Evolutionary conservation across 148 eudicot genomes (phyloP).

Genomic region (Talinum fruticosum): DNA sequence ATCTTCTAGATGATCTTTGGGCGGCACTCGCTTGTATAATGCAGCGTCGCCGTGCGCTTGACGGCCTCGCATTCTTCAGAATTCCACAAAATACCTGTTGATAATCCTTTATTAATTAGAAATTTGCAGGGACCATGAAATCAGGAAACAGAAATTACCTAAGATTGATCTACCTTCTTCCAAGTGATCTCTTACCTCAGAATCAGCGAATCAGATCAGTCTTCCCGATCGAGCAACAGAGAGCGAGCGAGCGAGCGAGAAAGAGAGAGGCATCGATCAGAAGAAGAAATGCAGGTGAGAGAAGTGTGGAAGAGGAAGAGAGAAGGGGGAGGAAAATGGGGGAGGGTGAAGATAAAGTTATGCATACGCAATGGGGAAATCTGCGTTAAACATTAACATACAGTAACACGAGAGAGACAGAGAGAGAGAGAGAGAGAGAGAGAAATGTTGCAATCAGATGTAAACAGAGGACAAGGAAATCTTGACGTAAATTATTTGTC

Average conservation of each 20-base stretch:
- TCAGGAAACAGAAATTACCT: not conserved
- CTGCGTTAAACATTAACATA: not conserved
- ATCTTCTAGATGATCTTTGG: constrained; percentile 50
- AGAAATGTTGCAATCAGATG: not conserved
- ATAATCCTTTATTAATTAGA: not conserved
- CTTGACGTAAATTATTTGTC: not conserved
- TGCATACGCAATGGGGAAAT: not conserved
- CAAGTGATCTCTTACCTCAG: not conserved
- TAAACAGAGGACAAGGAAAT: not conserved
- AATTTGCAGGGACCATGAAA: not conserved
- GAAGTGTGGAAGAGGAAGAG: not conserved
- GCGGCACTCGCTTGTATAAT: constrained; percentile 57
- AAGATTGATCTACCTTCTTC: not conserved
- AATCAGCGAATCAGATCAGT: not conserved
- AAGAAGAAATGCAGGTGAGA: not conserved
- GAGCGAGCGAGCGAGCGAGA: not conserved
- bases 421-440: not conserved
- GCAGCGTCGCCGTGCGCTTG: constrained; percentile 38
- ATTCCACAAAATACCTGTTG: constrained; percentile 10
- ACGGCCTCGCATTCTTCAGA: constrained; percentile 56
- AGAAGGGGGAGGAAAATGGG: no score
- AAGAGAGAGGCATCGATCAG: not conserved
- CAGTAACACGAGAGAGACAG: not conserved
- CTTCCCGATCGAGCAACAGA: not conserved
- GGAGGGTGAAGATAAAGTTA: not conserved